Percentiles rank a stretch among this genome's conserved stretches.
phyloP scores from a whole-genome alignment of 768 basidiomycete species.

The Dioszegia hungarica region DNA sequence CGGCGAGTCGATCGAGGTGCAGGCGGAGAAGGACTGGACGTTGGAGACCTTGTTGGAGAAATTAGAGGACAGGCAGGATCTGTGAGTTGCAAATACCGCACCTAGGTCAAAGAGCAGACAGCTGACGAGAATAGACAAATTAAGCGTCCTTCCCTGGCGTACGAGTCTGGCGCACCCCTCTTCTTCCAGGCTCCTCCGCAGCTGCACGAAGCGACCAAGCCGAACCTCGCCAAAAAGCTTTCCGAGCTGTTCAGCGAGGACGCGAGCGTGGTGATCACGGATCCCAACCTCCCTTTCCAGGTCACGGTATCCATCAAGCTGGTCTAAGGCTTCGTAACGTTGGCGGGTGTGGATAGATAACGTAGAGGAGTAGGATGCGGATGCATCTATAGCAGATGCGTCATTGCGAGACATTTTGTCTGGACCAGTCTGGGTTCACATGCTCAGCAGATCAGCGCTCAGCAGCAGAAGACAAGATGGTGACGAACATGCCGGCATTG shows the following conservation, averaged over 20 bases:
- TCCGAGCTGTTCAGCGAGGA: slow-evolving; percentile 69
- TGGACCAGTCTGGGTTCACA: no score
- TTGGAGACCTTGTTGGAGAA: slow-evolving; percentile 84
- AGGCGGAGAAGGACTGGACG: slow-evolving; percentile 66
- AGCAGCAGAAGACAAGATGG: no score
- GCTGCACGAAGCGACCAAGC: slow-evolving; percentile 80
- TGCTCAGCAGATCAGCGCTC: no score
- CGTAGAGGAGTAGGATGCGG: no score
- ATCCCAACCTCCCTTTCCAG: slow-evolving; percentile 81
- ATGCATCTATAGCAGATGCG: no score
- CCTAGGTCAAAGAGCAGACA: neutral
- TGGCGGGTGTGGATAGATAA: neutral
- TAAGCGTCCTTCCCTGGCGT: slow-evolving; percentile 86
- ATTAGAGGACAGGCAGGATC: slow-evolving; percentile 78
- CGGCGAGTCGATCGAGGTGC: slow-evolving; percentile 73
- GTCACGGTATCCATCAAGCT: slow-evolving; percentile 53
- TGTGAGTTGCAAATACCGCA: slow-evolving; percentile 57
- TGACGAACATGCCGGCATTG: no score
- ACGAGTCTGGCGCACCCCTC: slow-evolving; percentile 61
- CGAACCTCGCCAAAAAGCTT: slow-evolving; percentile 81
- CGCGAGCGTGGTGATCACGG: slow-evolving; percentile 79
- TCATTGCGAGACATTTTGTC: no score
- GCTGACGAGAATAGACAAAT: slow-evolving; percentile 67
- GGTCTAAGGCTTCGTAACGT: slow-evolving; percentile 11
- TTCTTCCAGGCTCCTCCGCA: slow-evolving; percentile 93